These are phyloP conservation scores for Mycena haematopus DNA, from an alignment of 768 basidiomycete species.

Conservation along the genomic window DNA sequence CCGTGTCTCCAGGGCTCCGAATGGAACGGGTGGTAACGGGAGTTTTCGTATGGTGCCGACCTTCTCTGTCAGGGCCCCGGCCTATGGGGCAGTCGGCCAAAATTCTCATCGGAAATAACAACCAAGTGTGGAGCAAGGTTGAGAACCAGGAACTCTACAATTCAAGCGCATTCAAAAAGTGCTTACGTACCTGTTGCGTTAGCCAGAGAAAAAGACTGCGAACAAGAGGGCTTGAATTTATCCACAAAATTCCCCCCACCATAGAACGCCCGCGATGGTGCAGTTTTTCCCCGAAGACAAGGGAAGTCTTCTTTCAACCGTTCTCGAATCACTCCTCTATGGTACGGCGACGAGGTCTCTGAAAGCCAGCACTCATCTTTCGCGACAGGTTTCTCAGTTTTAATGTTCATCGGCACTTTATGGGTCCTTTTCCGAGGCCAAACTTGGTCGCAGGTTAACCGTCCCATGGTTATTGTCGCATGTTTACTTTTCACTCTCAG, in stretches of 20 bases:
- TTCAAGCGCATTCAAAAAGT: no score
- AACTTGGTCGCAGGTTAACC: conserved; percentile 22
- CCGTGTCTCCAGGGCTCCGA: no score
- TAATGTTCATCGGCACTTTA: conserved; percentile 42
- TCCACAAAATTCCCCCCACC: neutral
- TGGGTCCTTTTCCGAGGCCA: conserved; percentile 31
- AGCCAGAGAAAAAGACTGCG: no score
- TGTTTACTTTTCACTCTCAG: conserved; percentile 38
- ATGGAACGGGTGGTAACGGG: no score
- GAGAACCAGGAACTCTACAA: no score
- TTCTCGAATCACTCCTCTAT: conserved; percentile 12
- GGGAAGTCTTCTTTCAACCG: conserved; percentile 1
- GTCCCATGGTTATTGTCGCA: conserved; percentile 33
- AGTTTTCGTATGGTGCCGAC: no score
- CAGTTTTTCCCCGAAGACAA: conserved; percentile 1
- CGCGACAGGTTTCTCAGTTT: conserved; percentile 40
- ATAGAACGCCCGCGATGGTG: neutral
- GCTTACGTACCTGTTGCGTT: no score
- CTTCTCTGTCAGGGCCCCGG: no score
- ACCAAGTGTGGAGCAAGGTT: no score
- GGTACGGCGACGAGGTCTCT: neutral
- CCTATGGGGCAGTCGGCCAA: no score
- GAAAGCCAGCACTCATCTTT: neutral
- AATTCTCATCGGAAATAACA: no score
- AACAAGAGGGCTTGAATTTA: no score